Evolutionary conservation across 2,329 filamentous ascomycete species (phyloP).

Genomic region (Dactylellina sp.): DNA sequence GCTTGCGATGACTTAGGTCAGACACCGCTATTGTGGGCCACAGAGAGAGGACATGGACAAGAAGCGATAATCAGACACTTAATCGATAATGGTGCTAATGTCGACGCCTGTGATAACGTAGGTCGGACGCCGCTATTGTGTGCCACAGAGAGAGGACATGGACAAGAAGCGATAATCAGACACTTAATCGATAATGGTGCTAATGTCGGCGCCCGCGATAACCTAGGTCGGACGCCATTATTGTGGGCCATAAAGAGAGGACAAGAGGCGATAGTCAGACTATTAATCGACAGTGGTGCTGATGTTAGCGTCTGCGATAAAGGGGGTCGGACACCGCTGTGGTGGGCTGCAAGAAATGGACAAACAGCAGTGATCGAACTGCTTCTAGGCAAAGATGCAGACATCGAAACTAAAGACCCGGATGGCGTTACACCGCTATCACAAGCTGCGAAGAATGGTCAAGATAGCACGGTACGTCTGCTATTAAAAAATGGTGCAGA

Average conservation of each 20-base stretch:
- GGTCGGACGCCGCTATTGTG: conserved; percentile 58
- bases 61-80: too few relatives aligned
- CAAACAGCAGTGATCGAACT: conserved; percentile 46
- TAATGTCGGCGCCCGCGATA: background rate
- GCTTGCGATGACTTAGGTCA: too few relatives aligned
- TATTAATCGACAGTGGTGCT: conserved; percentile 39
- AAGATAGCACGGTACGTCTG: background rate
- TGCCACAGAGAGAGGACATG: too few relatives aligned
- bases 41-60: too few relatives aligned
- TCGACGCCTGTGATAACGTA: too few relatives aligned
- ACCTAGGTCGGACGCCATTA: conserved; percentile 4
- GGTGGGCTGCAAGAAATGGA: conserved; percentile 53
- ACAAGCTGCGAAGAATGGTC: background rate
- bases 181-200: too few relatives aligned
- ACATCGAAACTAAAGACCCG: background rate
- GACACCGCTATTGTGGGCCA: too few relatives aligned
- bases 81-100: too few relatives aligned
- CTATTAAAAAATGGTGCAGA: too few relatives aligned
- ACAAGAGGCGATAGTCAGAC: conserved; percentile 40
- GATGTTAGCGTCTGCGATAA: conserved; percentile 39
- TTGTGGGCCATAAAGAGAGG: conserved; percentile 11
- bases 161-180: too few relatives aligned
- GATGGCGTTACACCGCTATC: background rate
- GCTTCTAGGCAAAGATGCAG: conserved; percentile 1
- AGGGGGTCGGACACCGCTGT: conserved; percentile 56